Conservation (phyloP, 768 basidiomycete genomes). For the Cystobasidiopsis lactophilus region DNA sequence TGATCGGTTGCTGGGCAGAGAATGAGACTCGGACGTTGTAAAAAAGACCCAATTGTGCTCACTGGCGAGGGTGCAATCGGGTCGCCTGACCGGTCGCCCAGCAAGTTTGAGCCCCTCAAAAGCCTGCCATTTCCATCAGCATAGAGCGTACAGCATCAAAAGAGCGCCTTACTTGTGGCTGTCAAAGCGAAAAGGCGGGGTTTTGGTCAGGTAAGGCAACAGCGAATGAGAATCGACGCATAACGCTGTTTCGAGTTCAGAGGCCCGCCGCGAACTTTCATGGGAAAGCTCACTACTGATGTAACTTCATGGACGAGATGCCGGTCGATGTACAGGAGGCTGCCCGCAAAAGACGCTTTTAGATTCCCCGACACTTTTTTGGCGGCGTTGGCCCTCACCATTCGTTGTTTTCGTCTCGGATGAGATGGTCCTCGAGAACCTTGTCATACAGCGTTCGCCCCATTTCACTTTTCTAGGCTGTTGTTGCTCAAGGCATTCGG, state of each 20-base stretch:
- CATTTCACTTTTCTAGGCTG: too few relatives aligned
- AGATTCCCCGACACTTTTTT: too few relatives aligned
- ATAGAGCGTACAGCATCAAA: too few relatives aligned
- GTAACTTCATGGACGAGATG: not conserved
- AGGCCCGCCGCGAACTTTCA: too few relatives aligned
- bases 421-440: conserved; percentile 7
- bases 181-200: too few relatives aligned
- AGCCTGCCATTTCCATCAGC: too few relatives aligned
- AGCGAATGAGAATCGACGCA: too few relatives aligned
- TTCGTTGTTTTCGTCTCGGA: not conserved
- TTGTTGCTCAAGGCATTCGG: too few relatives aligned
- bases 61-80: conserved; percentile 73
- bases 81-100: conserved; percentile 50
- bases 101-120: conserved; percentile 31
- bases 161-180: too few relatives aligned
- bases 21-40: not conserved
- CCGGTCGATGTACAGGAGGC: conserved; percentile 28
- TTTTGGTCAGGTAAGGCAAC: too few relatives aligned
- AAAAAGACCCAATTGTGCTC: conserved; percentile 39
- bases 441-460: conserved; percentile 90
- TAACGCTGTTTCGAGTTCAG: too few relatives aligned
- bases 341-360: conserved; percentile 22
- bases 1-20: conserved; percentile 6
- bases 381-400: conserved; percentile 90
- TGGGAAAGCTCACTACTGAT: too few relatives aligned